Base-by-base conservation (phyloP, 148 eudicot genomes). In the Vaccinium vitisidaea region DNA sequence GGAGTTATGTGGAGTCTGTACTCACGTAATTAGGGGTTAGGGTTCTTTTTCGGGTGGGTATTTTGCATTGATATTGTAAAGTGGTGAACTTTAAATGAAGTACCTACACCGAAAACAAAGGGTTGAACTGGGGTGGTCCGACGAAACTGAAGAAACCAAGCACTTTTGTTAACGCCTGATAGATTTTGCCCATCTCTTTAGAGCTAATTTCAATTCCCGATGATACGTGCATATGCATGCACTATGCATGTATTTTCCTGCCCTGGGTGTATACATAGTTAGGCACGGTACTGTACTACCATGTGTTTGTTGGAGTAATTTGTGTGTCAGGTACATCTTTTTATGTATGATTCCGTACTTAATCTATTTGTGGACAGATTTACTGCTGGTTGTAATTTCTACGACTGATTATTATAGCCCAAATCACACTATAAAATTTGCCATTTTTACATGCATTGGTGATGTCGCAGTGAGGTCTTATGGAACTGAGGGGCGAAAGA, bases 401-500 rank as follows among this genome's bases (percentile, higher is more conserved):
- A 50, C 15, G 2, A 39, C 4, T 61, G 12, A 12, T 77, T 50
- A 7, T 53, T 48, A 11, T 84, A 21, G 65, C 65, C 73, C 30
- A 67, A 67, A 48, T 52, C 39, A n/a, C 7, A 19, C 77, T 30
- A 8, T 36, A 46, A 67, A 67, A 12, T 9, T 59, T 84, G 78
- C 25, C 18, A 14, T 4, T 67, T 50, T 77, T 49, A 32, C 63
- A 18, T 84, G 83, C 83, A 70, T 56, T 80, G 52, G 18, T 80
- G 23, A 71, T 81, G 11, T 74, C 76, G 83, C 89, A 91, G 93
- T 91, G 73, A 89, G 83, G 84, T 89, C 90, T 67, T 88, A 71
- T 82, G 93, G 91, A 80, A 89, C 91, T n/a, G 93, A 91, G 82
- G 93, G 93, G 18, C 88, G 93, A 54, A 91, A 78, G 67, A 89